Conservation (phyloP, 202 grass and related monocot species). For the Cymbopogon flexuosus region DNA sequence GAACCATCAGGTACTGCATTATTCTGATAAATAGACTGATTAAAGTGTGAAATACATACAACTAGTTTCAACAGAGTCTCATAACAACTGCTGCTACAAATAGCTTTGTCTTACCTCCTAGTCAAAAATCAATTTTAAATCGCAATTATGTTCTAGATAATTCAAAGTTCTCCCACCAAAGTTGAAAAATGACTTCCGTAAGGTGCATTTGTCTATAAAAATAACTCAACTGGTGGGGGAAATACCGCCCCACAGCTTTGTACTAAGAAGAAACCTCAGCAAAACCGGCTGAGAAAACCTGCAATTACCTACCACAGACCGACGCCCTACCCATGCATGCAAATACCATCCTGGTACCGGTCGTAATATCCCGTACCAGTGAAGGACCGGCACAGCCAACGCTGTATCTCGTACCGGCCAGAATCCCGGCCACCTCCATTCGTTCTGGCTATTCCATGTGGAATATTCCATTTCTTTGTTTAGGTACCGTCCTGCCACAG, state of each 20-base stretch:
- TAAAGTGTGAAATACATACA: conserved; percentile 16
- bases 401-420: too few relatives aligned
- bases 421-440: too few relatives aligned
- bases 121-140: background rate
- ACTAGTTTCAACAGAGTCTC: background rate
- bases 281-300: background rate
- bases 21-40: conserved; percentile 50
- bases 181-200: background rate
- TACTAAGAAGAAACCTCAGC: background rate
- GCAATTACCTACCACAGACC: background rate
- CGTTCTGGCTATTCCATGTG: too few relatives aligned
- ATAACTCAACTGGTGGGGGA: background rate
- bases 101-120: conserved; percentile 11
- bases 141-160: conserved; percentile 6
- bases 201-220: background rate
- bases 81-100: conserved; percentile 15
- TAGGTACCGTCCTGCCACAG: too few relatives aligned
- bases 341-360: too few relatives aligned
- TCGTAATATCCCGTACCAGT: too few relatives aligned
- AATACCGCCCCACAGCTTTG: background rate
- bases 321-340: too few relatives aligned
- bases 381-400: too few relatives aligned
- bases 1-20: conserved; percentile 42
- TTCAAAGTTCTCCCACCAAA: background rate
- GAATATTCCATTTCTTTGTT: too few relatives aligned